A percentile compares a stretch with the other conserved stretches of the same genome.
Evolutionary conservation across 306 rosid genomes (phyloP).

Genomic region (Pyrus bretschneideri): DNA sequence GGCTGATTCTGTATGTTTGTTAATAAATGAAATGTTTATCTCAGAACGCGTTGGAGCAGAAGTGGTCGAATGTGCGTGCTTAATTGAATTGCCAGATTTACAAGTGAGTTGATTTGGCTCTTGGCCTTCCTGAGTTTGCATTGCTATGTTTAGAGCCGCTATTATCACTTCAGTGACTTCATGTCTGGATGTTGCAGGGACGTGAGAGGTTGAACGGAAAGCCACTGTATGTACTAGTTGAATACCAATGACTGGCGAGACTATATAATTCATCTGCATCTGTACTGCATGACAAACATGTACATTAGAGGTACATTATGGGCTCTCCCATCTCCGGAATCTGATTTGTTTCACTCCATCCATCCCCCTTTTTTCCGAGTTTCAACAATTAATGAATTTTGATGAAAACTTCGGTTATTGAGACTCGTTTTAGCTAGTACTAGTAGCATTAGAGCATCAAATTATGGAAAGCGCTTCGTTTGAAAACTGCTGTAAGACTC

Average conservation of each 20-base stretch:
- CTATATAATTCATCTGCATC: not conserved
- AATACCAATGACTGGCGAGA: conserved; percentile 30
- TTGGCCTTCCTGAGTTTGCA: not conserved
- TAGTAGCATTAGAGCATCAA: conserved; percentile 13
- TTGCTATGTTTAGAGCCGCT: not conserved
- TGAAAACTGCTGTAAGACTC: conserved; percentile 13
- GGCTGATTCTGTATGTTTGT: not conserved
- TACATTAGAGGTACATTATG: conserved; percentile 24
- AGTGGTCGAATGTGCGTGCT: conserved; percentile 87
- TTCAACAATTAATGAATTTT: conserved; percentile 7
- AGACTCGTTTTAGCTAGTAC: conserved; percentile 11
- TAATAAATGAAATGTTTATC: not conserved
- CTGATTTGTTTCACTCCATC: not conserved
- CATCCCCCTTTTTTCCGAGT: not conserved
- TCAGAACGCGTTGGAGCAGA: conserved; percentile 95
- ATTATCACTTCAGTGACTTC: not conserved
- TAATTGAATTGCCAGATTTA: conserved; percentile 81
- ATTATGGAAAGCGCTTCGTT: not conserved
- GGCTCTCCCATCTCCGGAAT: conserved; percentile 12
- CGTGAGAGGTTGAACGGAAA: conserved; percentile 69
- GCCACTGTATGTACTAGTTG: conserved; percentile 70
- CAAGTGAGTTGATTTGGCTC: conserved; percentile 34
- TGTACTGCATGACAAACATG: conserved; percentile 16
- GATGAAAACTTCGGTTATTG: conserved; percentile 10
- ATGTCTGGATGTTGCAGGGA: conserved; percentile 48